Conservation (phyloP, 345 rosid species). For the Erodium maritimum region DNA sequence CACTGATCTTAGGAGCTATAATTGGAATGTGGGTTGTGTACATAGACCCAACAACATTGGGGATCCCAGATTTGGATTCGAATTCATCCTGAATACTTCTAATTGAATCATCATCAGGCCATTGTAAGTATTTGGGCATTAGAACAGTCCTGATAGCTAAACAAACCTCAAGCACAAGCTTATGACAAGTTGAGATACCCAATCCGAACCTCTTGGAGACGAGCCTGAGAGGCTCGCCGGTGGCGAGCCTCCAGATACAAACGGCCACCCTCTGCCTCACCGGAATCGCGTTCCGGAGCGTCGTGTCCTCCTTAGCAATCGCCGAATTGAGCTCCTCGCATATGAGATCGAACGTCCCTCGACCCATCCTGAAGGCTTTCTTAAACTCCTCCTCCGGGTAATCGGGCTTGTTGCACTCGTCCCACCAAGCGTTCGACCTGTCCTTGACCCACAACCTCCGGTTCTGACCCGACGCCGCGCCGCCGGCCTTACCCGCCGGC, state of each 20-base stretch:
- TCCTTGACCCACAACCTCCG: conserved; percentile 89
- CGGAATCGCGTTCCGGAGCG: conserved; percentile 76
- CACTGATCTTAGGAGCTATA: conserved; percentile 68
- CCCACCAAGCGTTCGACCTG: conserved; percentile 88
- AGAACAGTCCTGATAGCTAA: conserved; percentile 56
- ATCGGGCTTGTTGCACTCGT: conserved; percentile 61
- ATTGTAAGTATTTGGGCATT: conserved; percentile 68
- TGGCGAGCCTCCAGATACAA: conserved; percentile 80
- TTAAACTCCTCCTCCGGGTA: conserved; percentile 74
- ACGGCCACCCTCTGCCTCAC: conserved; percentile 91
- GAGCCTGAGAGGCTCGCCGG: conserved; percentile 61
- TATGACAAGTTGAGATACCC: conserved; percentile 77
- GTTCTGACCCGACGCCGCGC: conserved; percentile 39
- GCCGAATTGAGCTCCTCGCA: conserved; percentile 72
- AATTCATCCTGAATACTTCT: conserved; percentile 30
- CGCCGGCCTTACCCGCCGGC: conserved; percentile 9
- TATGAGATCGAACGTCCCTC: conserved; percentile 58
- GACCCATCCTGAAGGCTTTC: conserved; percentile 74
- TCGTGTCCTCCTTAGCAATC: conserved; percentile 82
- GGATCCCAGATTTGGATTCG: conserved; percentile 49
- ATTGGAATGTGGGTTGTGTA: conserved; percentile 78
- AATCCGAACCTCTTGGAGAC: conserved; percentile 69
- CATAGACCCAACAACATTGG: conserved; percentile 65
- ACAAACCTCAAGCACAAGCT: conserved; percentile 68
- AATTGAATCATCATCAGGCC: conserved; percentile 58